These are phyloP conservation scores for Trametes cubensis DNA, from an alignment of 768 basidiomycete genomes.

Conservation along the genomic window DNA sequence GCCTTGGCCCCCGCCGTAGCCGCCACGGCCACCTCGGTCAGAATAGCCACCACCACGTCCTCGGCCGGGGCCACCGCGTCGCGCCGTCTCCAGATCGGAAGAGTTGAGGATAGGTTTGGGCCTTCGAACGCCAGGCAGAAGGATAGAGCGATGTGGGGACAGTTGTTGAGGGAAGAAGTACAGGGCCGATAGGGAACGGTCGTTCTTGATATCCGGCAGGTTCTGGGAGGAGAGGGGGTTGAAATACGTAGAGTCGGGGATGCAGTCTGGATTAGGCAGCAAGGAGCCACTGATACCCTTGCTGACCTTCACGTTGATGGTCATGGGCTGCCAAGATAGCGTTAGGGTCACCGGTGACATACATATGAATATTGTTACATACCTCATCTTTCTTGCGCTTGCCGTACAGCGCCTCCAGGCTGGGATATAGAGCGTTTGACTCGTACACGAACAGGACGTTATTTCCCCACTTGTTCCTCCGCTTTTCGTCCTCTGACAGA, in stretches of 20 bases:
- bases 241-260: slow-evolving; percentile 91
- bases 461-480: slow-evolving; percentile 83
- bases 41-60: slow-evolving; percentile 53
- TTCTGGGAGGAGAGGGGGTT: slow-evolving; percentile 64
- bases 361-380: slow-evolving; percentile 31
- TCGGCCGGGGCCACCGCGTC: slow-evolving; percentile 46
- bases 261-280: slow-evolving; percentile 81
- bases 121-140: slow-evolving; percentile 73
- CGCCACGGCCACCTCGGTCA: slow-evolving; percentile 35
- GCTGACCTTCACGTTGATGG: slow-evolving; percentile 68
- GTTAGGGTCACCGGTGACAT: slow-evolving; percentile 3
- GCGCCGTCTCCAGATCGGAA: slow-evolving; percentile 70
- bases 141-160: slow-evolving; percentile 79
- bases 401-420: slow-evolving; percentile 86
- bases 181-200: slow-evolving; percentile 82
- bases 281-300: slow-evolving; percentile 81
- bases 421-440: slow-evolving; percentile 83
- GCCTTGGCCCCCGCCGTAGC: slow-evolving; percentile 30
- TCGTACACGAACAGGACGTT: slow-evolving; percentile 82
- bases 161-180: slow-evolving; percentile 91
- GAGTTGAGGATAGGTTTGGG: slow-evolving; percentile 62
- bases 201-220: slow-evolving; percentile 81
- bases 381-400: slow-evolving; percentile 85
- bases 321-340: slow-evolving; percentile 58
- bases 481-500: slow-evolving; percentile 79